phyloP scores from a whole-genome alignment of 139 green algal genomes.

The Cymbomonas tetramitiformis region DNA sequence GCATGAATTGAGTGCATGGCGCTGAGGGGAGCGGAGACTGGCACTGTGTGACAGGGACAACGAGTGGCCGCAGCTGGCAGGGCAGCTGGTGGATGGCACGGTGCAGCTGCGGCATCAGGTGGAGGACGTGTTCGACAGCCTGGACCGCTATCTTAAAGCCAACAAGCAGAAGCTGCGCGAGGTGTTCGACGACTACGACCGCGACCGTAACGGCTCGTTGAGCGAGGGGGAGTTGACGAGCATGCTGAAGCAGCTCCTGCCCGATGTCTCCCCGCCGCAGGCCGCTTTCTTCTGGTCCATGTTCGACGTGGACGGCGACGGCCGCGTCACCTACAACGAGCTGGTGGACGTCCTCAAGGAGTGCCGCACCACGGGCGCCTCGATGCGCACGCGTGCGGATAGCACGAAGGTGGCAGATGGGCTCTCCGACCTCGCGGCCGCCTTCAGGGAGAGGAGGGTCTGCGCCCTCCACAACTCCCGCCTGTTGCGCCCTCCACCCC shows the following conservation, averaged over 20 bases:
- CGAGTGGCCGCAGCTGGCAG: background rate
- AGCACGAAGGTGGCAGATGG: no score
- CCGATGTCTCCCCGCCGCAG: conserved; percentile 18
- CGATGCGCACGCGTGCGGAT: background rate
- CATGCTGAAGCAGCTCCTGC: conserved; percentile 25
- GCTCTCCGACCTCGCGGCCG: background rate
- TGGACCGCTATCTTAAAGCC: conserved; percentile 25
- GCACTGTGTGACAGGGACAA: no score
- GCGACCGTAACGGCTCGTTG: conserved; percentile 21
- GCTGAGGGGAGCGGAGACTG: no score
- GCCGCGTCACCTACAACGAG: conserved; percentile 9
- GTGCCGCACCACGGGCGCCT: background rate
- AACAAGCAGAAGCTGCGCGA: conserved; percentile 19
- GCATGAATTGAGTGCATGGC: no score
- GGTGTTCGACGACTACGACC: conserved; percentile 20
- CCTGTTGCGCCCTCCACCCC: no score
- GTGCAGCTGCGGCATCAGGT: background rate
- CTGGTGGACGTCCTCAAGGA: conserved; percentile 14
- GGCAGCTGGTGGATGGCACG: background rate
- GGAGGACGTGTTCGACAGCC: conserved; percentile 24
- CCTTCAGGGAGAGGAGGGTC: no score
- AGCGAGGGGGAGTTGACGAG: conserved; percentile 18
- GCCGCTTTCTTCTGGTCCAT: conserved; percentile 24
- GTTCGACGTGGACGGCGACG: conserved; percentile 22
- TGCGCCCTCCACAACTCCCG: no score